phyloP scores from a whole-genome alignment of 768 basidiomycete genomes.

The Hortiboletus flavorubellus region DNA sequence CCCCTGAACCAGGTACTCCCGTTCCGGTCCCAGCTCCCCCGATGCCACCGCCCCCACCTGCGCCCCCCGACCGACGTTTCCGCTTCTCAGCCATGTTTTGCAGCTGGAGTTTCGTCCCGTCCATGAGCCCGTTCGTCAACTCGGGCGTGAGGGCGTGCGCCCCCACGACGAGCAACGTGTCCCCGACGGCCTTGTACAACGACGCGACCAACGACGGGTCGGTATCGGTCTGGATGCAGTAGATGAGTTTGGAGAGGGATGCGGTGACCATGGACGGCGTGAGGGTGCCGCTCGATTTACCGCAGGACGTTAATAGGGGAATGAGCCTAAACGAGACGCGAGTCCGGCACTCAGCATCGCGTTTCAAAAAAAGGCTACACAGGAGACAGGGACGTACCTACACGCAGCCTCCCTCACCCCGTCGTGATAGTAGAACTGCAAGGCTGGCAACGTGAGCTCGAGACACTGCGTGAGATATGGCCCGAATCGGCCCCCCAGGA shows the following conservation, averaged over 20 bases:
- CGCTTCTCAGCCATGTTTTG: slow-evolving; percentile 66
- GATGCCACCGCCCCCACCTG: slow-evolving; percentile 6
- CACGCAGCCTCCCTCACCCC: slow-evolving; percentile 76
- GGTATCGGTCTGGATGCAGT: slow-evolving; percentile 60
- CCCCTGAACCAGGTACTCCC: not conserved
- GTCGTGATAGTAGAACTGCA: slow-evolving; percentile 81
- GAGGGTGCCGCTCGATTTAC: slow-evolving; percentile 61
- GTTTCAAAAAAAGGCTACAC: not conserved
- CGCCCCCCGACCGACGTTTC: slow-evolving; percentile 44
- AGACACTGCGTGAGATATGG: slow-evolving; percentile 71
- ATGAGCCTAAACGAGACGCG: slow-evolving; percentile 48
- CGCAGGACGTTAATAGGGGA: slow-evolving; percentile 66
- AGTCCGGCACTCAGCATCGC: not conserved
- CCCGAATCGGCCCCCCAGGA: slow-evolving; percentile 61
- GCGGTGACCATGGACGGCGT: slow-evolving; percentile 67
- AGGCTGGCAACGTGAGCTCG: slow-evolving; percentile 65
- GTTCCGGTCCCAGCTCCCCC: not conserved
- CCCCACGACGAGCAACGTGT: slow-evolving; percentile 58
- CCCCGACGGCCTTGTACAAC: slow-evolving; percentile 66
- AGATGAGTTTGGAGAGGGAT: slow-evolving; percentile 62
- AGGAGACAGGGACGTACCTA: slow-evolving; percentile 46
- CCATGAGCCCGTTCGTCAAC: slow-evolving; percentile 52
- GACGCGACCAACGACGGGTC: slow-evolving; percentile 78
- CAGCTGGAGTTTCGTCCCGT: slow-evolving; percentile 71
- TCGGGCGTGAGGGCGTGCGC: slow-evolving; percentile 52